Evolutionary conservation across 1,284 basidiomycete species (phyloP).

Genomic region (Earliella scabrosa): DNA sequence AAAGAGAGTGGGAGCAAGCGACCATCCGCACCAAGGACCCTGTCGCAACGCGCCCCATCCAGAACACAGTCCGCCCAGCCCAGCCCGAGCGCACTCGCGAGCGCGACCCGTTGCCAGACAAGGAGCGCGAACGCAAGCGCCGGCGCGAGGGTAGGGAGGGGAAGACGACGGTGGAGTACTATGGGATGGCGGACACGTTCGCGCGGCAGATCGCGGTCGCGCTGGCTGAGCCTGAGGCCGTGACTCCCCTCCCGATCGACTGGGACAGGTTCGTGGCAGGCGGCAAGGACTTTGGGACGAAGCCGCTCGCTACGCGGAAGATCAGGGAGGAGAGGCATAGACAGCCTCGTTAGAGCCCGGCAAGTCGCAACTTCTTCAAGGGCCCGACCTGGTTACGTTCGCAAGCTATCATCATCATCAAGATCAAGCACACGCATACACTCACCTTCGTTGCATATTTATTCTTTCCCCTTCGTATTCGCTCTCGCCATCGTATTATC

Average conservation of each 20-base stretch:
- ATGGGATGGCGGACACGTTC: conserved; percentile 14
- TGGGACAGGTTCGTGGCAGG: conserved; percentile 10
- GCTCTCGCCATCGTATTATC: not conserved
- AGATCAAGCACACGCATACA: not conserved
- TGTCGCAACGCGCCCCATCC: not conserved
- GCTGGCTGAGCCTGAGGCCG: conserved; percentile 18
- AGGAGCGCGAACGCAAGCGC: not conserved
- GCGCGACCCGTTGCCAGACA: not conserved
- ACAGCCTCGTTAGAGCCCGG: not conserved
- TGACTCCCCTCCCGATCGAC: conserved; percentile 15
- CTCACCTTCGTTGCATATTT: not conserved
- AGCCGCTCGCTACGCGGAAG: conserved; percentile 16
- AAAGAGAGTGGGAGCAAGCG: not conserved
- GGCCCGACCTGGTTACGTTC: too few species aligned
- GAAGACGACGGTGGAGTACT: conserved; percentile 13
- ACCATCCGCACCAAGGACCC: conserved; percentile 4
- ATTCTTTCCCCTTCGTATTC: not conserved
- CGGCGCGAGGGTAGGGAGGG: conserved; percentile 2
- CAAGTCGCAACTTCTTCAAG: too few species aligned
- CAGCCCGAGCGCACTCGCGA: not conserved
- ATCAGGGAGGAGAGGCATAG: not conserved
- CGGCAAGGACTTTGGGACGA: conserved; percentile 7
- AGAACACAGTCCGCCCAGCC: conserved; percentile 10
- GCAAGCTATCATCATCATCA: too few species aligned
- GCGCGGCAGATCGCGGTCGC: conserved; percentile 15